phyloP scores from a whole-genome alignment of 2,329 filamentous ascomycete genomes.

The Aspergillus neotritici region DNA sequence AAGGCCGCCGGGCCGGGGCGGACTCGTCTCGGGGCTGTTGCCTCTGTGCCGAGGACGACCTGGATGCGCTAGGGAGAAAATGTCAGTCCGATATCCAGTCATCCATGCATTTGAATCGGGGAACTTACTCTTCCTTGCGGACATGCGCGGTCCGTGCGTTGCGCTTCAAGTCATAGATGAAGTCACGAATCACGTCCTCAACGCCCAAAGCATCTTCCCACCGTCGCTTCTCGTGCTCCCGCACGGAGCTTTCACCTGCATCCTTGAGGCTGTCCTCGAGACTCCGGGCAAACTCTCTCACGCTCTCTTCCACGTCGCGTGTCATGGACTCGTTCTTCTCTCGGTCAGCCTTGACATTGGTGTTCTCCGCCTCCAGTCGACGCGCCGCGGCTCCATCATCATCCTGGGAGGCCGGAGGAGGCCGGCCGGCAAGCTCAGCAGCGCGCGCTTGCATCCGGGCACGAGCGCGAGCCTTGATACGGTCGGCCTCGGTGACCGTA shows the following conservation, averaged over 20 bases:
- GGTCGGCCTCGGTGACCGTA: conserved; percentile 82
- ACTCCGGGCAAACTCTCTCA: conserved; percentile 76
- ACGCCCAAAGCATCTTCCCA: conserved; percentile 97
- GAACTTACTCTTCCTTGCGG: conserved; percentile 53
- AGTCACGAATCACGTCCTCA: conserved; percentile 93
- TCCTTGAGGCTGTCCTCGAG: conserved; percentile 87
- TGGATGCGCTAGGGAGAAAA: conserved; percentile 42
- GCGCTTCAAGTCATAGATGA: conserved; percentile 93
- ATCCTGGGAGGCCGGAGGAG: conserved; percentile 59
- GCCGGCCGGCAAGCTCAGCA: conserved; percentile 82
- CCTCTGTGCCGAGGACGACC: conserved; percentile 44
- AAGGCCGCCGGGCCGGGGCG: conserved; percentile 28
- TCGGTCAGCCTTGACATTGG: conserved; percentile 73
- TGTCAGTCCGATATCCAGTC: neutral
- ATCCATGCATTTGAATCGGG: no score
- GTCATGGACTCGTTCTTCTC: conserved; percentile 97
- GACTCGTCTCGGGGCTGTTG: conserved; percentile 50
- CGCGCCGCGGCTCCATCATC: conserved; percentile 75
- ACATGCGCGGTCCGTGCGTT: conserved; percentile 72
- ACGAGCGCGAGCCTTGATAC: conserved; percentile 88
- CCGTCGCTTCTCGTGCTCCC: conserved; percentile 82
- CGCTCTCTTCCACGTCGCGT: conserved; percentile 90
- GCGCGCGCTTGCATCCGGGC: conserved; percentile 99
- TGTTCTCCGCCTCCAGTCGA: conserved; percentile 81
- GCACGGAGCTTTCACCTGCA: conserved; percentile 65